Evolutionary conservation across 768 basidiomycete genomes (phyloP), one percentile per base, ranked within the genome.

Genomic region (Mycena capillaripes): DNA sequence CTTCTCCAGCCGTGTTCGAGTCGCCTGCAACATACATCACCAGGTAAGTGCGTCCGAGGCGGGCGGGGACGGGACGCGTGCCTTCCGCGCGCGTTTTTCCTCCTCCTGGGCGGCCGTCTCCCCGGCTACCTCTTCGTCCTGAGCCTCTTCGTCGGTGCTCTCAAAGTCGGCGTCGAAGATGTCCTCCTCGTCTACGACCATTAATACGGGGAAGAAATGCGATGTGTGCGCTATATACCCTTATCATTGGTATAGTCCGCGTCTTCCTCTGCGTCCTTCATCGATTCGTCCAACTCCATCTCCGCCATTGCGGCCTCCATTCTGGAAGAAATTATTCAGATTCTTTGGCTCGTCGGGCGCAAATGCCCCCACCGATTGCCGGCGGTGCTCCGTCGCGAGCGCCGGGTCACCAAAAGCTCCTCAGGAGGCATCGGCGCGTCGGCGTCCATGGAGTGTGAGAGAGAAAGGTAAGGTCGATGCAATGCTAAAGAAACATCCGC

Each of bases 141-240:
- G 86, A 1, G 88, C 86, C 70, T 91, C 91, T 48, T 94, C 94
- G 69, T 96, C 95, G 0, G 95, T 96, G 74, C 92, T 94, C 72
- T 91, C 93, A 77, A 97, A 96, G 79, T 96, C 95, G 12, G 93
- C 94, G 74, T 88, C 94, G 70, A 95, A 94, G 10, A 92, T 79
- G 76, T 96, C 95, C 74, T 93, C 91, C 79, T 97, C 95, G 61
- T 94, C 95, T 95, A 76, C 19, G 12, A n/a, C 11, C 21, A 52
- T 50, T 56, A 56, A 23, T 14, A 17, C 27, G 25, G 21, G 34
- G 27, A 27, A 69, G 12, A 17, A 25, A 21, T 12, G n/a, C 46
- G 59, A 58, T 42, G 23, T n/a, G n/a, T n/a, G 30, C 21, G 19
- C 21, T 23, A 69, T 74, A 40, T 70, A 91, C 94, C 93, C 78